Evolutionary conservation across 1,284 basidiomycete genomes (phyloP).

Genomic region (Schizophyllum amplum): DNA sequence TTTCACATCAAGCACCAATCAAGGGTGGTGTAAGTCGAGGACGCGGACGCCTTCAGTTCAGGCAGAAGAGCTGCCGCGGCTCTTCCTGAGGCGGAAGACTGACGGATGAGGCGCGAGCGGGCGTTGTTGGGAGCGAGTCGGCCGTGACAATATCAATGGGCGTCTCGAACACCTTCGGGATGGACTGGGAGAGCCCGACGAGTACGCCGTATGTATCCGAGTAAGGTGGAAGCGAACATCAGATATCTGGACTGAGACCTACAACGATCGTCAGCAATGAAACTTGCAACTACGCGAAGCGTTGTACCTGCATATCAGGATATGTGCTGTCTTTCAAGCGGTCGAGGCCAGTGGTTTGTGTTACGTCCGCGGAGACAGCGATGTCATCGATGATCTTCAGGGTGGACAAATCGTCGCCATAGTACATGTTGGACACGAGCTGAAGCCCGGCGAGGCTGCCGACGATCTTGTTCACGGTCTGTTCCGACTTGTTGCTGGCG

Average conservation of each 20-base stretch:
- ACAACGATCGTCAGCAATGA: constrained; percentile 6
- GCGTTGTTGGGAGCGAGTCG: constrained; percentile 13
- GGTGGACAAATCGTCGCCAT: constrained; percentile 37
- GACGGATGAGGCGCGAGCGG: constrained; percentile 8
- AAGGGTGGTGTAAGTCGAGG: constrained; percentile 42
- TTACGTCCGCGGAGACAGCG: constrained; percentile 64
- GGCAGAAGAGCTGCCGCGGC: constrained; percentile 44
- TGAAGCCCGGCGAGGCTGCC: constrained; percentile 86
- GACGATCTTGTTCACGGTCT: constrained; percentile 52
- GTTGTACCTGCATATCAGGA: constrained; percentile 76
- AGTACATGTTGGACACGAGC: constrained; percentile 63
- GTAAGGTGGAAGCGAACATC: constrained; percentile 89
- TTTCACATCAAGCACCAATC: constrained; percentile 75
- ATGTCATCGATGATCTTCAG: constrained; percentile 95
- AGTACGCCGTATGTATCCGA: constrained; percentile 85
- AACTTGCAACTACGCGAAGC: too few species aligned
- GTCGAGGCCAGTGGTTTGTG: constrained; percentile 52
- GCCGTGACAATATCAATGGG: constrained; percentile 28
- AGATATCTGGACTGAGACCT: constrained; percentile 76
- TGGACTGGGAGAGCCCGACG: constrained; percentile 63
- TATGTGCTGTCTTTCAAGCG: constrained; percentile 37
- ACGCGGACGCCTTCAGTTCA: constrained; percentile 34
- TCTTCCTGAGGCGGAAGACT: constrained; percentile 1
- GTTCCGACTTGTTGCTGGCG: constrained; percentile 75
- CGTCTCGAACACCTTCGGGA: constrained; percentile 61